Evolutionary conservation across 2,329 filamentous ascomycete species (phyloP).

Genomic region (Fonsecaea nubica): DNA sequence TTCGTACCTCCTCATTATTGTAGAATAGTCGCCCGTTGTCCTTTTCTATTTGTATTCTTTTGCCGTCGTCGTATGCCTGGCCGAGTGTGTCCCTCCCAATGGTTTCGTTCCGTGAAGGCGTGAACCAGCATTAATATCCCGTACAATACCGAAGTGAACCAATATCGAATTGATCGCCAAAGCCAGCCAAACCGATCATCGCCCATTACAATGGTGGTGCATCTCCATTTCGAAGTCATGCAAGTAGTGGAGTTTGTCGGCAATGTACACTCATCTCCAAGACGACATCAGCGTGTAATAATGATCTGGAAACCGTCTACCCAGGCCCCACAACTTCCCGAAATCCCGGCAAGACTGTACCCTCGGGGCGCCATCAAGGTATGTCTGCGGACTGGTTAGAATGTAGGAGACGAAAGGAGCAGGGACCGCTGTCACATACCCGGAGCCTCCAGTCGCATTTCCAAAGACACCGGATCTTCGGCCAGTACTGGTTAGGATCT

Average conservation of each 20-base stretch:
- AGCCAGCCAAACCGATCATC: constrained; percentile 4
- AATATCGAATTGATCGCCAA: constrained; percentile 13
- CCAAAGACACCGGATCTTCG: constrained; percentile 85
- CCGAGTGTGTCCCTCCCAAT: constrained; percentile 12
- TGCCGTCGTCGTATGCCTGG: constrained; percentile 27
- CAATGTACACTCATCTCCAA: constrained; percentile 6
- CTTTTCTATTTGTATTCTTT: constrained; percentile 12
- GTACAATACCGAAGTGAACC: constrained; percentile 10
- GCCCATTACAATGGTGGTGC: constrained; percentile 2
- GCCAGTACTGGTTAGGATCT: constrained; percentile 88
- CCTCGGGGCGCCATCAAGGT: constrained; percentile 87
- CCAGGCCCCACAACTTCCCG: constrained; percentile 80
- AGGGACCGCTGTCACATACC: constrained; percentile 65
- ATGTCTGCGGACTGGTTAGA: constrained; percentile 62
- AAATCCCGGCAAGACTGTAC: constrained; percentile 85
- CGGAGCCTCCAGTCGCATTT: constrained; percentile 77
- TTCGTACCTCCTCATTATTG: constrained; percentile 14
- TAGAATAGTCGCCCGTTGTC: constrained; percentile 3
- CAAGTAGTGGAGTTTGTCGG: not conserved
- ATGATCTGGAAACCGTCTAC: constrained; percentile 86
- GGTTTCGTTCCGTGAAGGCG: constrained; percentile 6
- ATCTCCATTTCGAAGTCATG: constrained; percentile 6
- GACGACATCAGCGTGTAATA: constrained; percentile 65
- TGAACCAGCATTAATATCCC: constrained; percentile 21
- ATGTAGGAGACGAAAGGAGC: not conserved